Evolutionary conservation across 106 monocot species (phyloP).

Genomic region (Dactylorhiza incarnata): DNA sequence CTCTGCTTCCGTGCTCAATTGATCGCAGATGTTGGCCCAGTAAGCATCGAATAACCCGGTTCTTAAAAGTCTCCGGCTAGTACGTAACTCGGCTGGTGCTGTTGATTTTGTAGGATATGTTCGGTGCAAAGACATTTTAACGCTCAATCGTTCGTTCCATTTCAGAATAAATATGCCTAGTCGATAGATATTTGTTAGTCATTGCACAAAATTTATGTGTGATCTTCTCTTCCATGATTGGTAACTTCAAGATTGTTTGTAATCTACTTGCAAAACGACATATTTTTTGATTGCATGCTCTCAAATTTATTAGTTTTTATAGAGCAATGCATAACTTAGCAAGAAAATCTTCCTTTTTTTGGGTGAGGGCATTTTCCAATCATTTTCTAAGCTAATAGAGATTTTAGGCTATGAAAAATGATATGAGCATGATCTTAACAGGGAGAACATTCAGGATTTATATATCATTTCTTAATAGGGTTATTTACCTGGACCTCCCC

Average conservation of each 20-base stretch:
- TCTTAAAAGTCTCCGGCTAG: not conserved
- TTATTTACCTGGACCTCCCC: too few relatives aligned
- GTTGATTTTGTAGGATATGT: not conserved
- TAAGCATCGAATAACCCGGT: slow-evolving; percentile 25
- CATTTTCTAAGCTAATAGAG: not conserved
- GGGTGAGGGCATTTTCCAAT: not conserved
- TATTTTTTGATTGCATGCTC: not conserved
- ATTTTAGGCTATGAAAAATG: not conserved
- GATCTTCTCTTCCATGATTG: not conserved
- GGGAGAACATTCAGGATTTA: not conserved
- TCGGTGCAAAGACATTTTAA: not conserved
- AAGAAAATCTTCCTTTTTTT: not conserved
- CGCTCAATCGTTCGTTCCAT: too few relatives aligned
- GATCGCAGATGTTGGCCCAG: slow-evolving; percentile 91
- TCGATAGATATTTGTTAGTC: not conserved
- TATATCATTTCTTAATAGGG: too few relatives aligned
- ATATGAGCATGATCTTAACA: not conserved
- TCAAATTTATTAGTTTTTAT: not conserved
- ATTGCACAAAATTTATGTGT: not conserved
- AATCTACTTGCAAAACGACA: not conserved
- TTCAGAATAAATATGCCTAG: too few relatives aligned
- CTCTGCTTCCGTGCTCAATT: slow-evolving; percentile 82
- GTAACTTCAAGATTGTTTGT: not conserved
- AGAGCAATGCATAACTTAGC: not conserved
- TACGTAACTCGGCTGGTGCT: not conserved